Percentiles rank a stretch among this genome's conserved stretches.
phyloP scores from a whole-genome alignment of 2,329 filamentous ascomycete genomes.

The Claviceps sorghi region DNA sequence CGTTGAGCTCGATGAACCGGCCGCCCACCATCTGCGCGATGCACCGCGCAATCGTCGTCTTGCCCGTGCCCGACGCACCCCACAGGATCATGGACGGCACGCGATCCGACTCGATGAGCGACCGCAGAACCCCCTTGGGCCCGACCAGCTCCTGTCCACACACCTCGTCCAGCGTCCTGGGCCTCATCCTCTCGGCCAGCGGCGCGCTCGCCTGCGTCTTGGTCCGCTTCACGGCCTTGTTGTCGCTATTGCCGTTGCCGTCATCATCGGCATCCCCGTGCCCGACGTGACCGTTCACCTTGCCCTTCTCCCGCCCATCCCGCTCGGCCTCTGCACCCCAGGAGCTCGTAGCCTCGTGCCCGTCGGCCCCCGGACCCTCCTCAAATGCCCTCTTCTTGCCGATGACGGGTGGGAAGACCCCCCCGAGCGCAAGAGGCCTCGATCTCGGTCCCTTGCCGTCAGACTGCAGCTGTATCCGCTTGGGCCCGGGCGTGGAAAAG shows the following conservation, averaged over 20 bases:
- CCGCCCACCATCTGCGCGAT: constrained; percentile 71
- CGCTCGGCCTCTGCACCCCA: neutral
- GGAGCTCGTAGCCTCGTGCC: neutral
- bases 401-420: constrained; percentile 13
- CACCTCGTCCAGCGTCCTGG: constrained; percentile 68
- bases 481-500: constrained; percentile 47
- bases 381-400: constrained; percentile 39
- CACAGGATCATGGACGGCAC: constrained; percentile 94
- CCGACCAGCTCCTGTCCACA: constrained; percentile 88
- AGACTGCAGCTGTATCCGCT: constrained; percentile 25
- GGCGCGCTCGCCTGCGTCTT: constrained; percentile 63
- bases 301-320: neutral
- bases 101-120: constrained; percentile 70
- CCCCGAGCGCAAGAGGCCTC: constrained; percentile 20
- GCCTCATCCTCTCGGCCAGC: constrained; percentile 87
- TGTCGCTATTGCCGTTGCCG: constrained; percentile 3
- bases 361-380: constrained; percentile 32
- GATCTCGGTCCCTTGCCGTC: constrained; percentile 19
- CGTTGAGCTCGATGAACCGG: constrained; percentile 91
- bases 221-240: constrained; percentile 40
- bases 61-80: constrained; percentile 68
- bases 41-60: constrained; percentile 83
- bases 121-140: constrained; percentile 64
- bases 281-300: neutral
- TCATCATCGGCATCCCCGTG: constrained; percentile 1